Percentiles rank a stretch among this genome's conserved stretches.
phyloP scores from a whole-genome alignment of 2,329 filamentous ascomycete genomes.

The Alternaria viburni region DNA sequence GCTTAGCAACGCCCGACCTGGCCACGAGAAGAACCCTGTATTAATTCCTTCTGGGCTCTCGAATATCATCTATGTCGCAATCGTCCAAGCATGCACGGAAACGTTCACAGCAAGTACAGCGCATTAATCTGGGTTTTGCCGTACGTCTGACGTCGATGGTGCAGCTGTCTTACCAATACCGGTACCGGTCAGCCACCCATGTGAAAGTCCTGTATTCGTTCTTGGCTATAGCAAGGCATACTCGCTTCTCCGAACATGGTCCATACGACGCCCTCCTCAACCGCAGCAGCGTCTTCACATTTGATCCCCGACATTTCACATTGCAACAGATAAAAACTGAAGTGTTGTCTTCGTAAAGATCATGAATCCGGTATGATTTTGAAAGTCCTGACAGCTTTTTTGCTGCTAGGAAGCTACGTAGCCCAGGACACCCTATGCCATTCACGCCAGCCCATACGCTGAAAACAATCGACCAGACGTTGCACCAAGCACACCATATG shows the following conservation, averaged over 20 bases:
- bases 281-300: neutral
- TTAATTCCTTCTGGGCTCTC: neutral
- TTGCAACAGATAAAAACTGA: neutral
- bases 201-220: slow-evolving; percentile 4
- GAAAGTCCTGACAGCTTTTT: slow-evolving; percentile 30
- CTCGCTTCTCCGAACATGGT: neutral
- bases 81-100: neutral
- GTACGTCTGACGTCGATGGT: slow-evolving; percentile 17
- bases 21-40: neutral
- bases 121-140: neutral
- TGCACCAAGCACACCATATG: slow-evolving; percentile 35
- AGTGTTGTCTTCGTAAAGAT: slow-evolving; percentile 25
- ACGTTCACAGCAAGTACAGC: neutral
- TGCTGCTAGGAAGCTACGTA: slow-evolving; percentile 38
- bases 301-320: neutral
- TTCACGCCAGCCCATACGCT: slow-evolving; percentile 43
- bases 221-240: slow-evolving; percentile 2
- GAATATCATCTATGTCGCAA: neutral
- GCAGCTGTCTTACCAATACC: slow-evolving; percentile 11
- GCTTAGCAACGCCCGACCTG: slow-evolving; percentile 15
- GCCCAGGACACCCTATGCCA: slow-evolving; percentile 43
- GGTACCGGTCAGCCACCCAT: slow-evolving; percentile 16
- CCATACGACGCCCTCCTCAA: neutral
- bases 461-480: slow-evolving; percentile 40
- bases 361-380: slow-evolving; percentile 43